Evolutionary conservation across 257 asterid species (phyloP), one percentile per base, ranked within the genome.

Genomic region (Cynanchum wilfordii): DNA sequence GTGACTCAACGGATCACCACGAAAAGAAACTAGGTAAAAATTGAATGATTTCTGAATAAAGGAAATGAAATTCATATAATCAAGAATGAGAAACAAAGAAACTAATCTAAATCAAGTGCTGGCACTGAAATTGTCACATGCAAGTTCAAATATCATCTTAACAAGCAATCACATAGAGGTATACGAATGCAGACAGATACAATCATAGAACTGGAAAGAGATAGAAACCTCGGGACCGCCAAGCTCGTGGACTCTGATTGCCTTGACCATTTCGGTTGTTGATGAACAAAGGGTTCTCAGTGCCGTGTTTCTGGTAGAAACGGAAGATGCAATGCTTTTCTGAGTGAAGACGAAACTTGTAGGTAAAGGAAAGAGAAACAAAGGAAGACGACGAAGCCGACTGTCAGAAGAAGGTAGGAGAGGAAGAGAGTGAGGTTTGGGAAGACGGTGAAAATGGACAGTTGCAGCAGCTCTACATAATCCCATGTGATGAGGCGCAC

Each of bases 171-270:
- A 51, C 4, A 16, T 16, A 51, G 42, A 59, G 33, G 44, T 10
- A 29, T 29, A 62, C 0, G 3, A 38, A 66, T 0, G 16, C 4
- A 24, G 5, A 55, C n/a, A 40, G 33, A 22, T 67, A 22, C 56
- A 15, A 19, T n/a, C n/a, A 66, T 10, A 12, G 20, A 63, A 33
- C 4, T 10, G 36, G n/a, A n/a, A 0, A 27, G 70, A 36, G 30
- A 47, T 3, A 49, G 44, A 17, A 9, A 88, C 93, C 89, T 87
- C 85, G 22, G 93, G 96, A 44, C 93, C 93, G 33, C 97, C 95
- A 60, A 79, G 79, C 68, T 92, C 87, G 79, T 90, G 86, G 63
- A 92, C 55, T 79, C 96, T 83, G 71, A 92, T 87, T 4, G 92
- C 94, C 87, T 90, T 88, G 25, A 90, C 96, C 96, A 92, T 77